Conservation (phyloP, 2,329 filamentous ascomycete genomes). For the Pyrenochaeta sp. region DNA sequence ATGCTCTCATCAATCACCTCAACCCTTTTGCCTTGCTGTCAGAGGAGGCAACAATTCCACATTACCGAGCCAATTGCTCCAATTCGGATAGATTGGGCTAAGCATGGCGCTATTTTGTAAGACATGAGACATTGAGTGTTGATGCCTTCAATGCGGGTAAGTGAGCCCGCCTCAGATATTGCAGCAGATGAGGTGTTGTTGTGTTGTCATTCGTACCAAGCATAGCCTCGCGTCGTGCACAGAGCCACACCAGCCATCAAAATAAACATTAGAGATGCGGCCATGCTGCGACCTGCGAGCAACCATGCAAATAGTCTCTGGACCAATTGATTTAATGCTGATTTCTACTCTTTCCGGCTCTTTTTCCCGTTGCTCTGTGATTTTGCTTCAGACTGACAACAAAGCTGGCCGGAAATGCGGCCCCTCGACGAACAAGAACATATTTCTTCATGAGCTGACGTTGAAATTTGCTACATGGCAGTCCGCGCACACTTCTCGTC, state of each 20-base stretch:
- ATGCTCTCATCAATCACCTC: constrained; percentile 34
- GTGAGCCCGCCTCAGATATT: constrained; percentile 25
- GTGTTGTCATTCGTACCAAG: constrained; percentile 32
- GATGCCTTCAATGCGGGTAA: constrained; percentile 19
- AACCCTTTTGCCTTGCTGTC: constrained; percentile 38
- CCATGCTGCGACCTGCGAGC: constrained; percentile 37
- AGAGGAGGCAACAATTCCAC: constrained; percentile 32
- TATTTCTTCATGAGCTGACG: constrained; percentile 38
- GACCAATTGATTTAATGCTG: constrained; percentile 38
- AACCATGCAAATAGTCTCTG: constrained; percentile 40
- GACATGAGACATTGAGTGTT: constrained; percentile 20
- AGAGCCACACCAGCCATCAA: constrained; percentile 41
- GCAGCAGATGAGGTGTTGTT: constrained; percentile 35
- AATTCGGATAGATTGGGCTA: constrained; percentile 35
- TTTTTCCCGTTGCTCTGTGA: constrained; percentile 24
- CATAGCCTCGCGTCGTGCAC: constrained; percentile 38
- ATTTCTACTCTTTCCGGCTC: constrained; percentile 26
- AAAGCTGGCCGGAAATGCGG: constrained; percentile 26
- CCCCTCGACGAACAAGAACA: constrained; percentile 14
- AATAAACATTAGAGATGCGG: constrained; percentile 43
- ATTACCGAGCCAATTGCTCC: constrained; percentile 41
- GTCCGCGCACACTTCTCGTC: constrained; percentile 44
- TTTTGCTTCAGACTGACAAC: constrained; percentile 25
- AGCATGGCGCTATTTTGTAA: constrained; percentile 18
- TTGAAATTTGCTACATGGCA: constrained; percentile 51